These are phyloP conservation scores for Albugo laibachii DNA, from an alignment of 352 stramenopile genomes.

Conservation along the genomic window DNA sequence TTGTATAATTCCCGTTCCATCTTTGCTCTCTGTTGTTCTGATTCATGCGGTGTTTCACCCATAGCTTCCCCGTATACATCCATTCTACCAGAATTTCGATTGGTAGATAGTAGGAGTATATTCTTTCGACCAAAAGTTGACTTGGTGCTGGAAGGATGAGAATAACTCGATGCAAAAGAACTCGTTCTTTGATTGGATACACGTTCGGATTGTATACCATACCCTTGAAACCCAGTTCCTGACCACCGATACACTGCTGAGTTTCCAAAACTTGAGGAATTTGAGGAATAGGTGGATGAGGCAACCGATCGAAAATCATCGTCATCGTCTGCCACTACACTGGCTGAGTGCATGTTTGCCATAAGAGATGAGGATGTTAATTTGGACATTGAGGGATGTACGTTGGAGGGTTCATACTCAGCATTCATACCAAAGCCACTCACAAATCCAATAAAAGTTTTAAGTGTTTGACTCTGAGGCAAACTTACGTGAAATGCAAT, in stretches of 20 bases:
- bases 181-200: too few relatives aligned
- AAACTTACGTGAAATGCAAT: slow-evolving; percentile 57
- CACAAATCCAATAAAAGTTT: slow-evolving; percentile 53
- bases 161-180: background rate
- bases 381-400: slow-evolving; percentile 44
- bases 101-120: background rate
- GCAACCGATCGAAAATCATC: slow-evolving; percentile 65
- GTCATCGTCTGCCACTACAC: slow-evolving; percentile 56
- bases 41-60: slow-evolving; percentile 32
- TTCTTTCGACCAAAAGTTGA: background rate
- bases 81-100: background rate
- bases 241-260: slow-evolving; percentile 60
- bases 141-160: background rate
- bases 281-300: slow-evolving; percentile 39
- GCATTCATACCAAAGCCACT: slow-evolving; percentile 57
- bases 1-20: slow-evolving; percentile 57
- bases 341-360: slow-evolving; percentile 22
- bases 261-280: slow-evolving; percentile 19
- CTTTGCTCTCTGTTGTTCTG: slow-evolving; percentile 51
- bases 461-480: slow-evolving; percentile 57
- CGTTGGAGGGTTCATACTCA: slow-evolving; percentile 28
- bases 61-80: background rate
- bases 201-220: slow-evolving; percentile 2
- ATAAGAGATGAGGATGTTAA: slow-evolving; percentile 23
- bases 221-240: slow-evolving; percentile 54